Base-by-base conservation (phyloP, 352 stramenopile genomes). In the Pythium aristosporum region DNA sequence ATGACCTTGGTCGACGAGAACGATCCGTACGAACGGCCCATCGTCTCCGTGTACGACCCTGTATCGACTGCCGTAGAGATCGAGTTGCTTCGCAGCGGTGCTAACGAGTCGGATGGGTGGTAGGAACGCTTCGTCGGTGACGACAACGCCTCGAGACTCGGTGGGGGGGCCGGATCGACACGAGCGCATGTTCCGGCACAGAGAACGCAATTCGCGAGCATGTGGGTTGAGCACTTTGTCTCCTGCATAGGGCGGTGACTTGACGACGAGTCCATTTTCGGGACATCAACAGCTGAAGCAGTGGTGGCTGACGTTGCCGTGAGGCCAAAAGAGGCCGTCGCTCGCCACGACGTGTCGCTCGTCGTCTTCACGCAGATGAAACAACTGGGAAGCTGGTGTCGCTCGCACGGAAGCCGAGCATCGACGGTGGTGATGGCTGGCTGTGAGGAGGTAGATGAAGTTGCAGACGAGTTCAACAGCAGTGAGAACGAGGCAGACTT, bases 141-240 rank as follows among this genome's bases (percentile, higher is more conserved):
- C 5, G 57, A 13, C 20, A 41, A 60, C 20, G 28, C 4, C 23
- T 60, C 53, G 8, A 46, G 48, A 44, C 37, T 55, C 13, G 23
- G 32, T 50, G 46, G 23, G 15, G 6, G 34, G 11, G 36, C 21
- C 15, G 41, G 55, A 7, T 9, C 11, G 20, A 18, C 11, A 37
- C 37, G 47, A 63, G 52, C 18, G 42, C 36, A 52, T 0, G 61
- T n/a, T 2, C 74, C 76, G 18, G 75, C 71, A 43, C 84, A 92
- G 13, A 91, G 63, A 43, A 91, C 82, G 36, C 84, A 92, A 55
- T 90, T 92, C n/a, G 72, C 66, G 9, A 92, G 76, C 21, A 71
- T 65, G 49, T 92, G 84, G 1, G 74, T 56, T 9, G 77, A 59
- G 47, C 84, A 92, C 49, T 84, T 65, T 1, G 30, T 36, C 18